phyloP scores from a whole-genome alignment of 345 rosid species.

The Tarenaya hassleriana region DNA sequence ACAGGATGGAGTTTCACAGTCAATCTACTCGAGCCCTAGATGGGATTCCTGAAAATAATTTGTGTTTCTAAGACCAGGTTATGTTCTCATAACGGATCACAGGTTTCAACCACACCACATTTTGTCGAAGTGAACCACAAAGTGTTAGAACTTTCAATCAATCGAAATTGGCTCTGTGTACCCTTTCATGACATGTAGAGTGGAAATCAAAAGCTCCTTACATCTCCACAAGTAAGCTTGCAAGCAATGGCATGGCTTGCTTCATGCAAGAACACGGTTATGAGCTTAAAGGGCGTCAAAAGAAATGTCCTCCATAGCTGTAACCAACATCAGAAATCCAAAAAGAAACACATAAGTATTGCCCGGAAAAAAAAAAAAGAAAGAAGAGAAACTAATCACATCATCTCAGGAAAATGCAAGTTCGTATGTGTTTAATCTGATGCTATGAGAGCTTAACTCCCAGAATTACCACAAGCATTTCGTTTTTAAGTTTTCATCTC shows the following conservation, averaged over 20 bases:
- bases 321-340: constrained; percentile 9
- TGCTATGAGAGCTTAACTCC: too few species aligned
- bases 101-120: too few species aligned
- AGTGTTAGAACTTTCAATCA: background rate
- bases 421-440: too few species aligned
- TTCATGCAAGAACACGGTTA: constrained; percentile 91
- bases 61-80: too few species aligned
- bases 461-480: too few species aligned
- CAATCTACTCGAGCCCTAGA: too few species aligned
- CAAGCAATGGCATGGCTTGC: constrained; percentile 98
- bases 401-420: too few species aligned
- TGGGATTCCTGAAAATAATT: too few species aligned
- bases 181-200: constrained; percentile 9
- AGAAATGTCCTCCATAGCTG: constrained; percentile 94
- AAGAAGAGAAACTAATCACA: background rate
- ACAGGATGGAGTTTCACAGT: too few species aligned
- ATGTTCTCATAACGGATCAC: too few species aligned
- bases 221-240: constrained; percentile 94
- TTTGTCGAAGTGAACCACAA: too few species aligned
- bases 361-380: background rate
- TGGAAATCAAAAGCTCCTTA: constrained; percentile 38
- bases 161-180: constrained; percentile 1
- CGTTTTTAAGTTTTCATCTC: too few species aligned
- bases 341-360: constrained; percentile 10
- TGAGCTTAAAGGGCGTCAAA: constrained; percentile 89